Conservation (phyloP, 1,139 yeast genomes). For the Sugiyamaella pinicola region DNA sequence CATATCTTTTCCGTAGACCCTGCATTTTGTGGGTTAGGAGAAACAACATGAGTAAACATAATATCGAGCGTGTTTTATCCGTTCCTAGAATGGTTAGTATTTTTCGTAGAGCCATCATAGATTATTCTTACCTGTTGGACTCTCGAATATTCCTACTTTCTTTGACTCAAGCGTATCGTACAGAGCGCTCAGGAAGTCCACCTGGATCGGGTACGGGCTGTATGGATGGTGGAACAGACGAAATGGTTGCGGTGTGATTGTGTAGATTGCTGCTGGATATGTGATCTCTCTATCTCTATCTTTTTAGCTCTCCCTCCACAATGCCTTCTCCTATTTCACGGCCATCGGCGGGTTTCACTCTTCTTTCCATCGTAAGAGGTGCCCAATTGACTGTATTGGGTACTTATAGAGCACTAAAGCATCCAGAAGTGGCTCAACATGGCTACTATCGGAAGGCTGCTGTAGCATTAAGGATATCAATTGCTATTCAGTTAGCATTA, state of each 20-base stretch:
- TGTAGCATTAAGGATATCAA: conserved; percentile 44
- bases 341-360: conserved; percentile 54
- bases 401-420: conserved; percentile 51
- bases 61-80: too few relatives aligned
- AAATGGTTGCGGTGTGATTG: too few relatives aligned
- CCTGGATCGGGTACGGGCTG: conserved; percentile 76
- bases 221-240: conserved; percentile 69
- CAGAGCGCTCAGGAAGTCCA: conserved; percentile 72
- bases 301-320: neutral
- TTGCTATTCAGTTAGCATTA: conserved; percentile 45
- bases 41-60: too few relatives aligned
- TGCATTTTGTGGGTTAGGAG: too few relatives aligned
- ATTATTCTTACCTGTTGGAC: conserved; percentile 82
- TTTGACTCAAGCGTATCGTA: conserved; percentile 62
- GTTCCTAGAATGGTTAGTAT: conserved; percentile 25
- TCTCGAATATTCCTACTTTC: conserved; percentile 82
- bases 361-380: conserved; percentile 54
- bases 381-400: conserved; percentile 56
- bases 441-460: conserved; percentile 45
- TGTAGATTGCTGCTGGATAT: too few relatives aligned
- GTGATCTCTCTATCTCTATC: too few relatives aligned
- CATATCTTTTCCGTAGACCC: too few relatives aligned
- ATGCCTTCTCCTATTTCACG: conserved; percentile 57
- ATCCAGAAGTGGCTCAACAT: conserved; percentile 46
- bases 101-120: neutral